phyloP scores from a whole-genome alignment of 2,329 filamentous ascomycete genomes.

The Colletotrichum endophyticum region DNA sequence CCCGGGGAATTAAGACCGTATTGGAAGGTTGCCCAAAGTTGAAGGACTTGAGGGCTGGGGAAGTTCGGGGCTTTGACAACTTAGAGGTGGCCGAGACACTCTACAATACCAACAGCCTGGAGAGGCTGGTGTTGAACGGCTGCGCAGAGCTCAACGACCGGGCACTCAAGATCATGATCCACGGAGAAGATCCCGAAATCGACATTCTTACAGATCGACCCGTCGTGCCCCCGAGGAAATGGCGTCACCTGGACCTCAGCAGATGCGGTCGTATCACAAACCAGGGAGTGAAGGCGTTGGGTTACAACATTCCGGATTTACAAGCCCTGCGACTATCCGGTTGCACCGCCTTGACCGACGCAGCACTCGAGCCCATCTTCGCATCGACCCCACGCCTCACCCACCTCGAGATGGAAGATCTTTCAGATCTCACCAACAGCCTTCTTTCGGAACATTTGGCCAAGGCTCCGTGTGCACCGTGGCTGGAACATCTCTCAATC shows the following conservation, averaged over 20 bases:
- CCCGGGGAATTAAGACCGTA: slow-evolving; percentile 74
- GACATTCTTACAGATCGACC: slow-evolving; percentile 81
- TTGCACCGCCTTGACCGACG: slow-evolving; percentile 76
- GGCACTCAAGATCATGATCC: slow-evolving; percentile 74
- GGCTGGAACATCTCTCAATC: slow-evolving; percentile 81
- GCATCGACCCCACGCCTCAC: slow-evolving; percentile 78
- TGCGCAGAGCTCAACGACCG: slow-evolving; percentile 81
- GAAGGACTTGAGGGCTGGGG: slow-evolving; percentile 80
- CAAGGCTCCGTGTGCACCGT: slow-evolving; percentile 73
- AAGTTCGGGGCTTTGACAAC: slow-evolving; percentile 81
- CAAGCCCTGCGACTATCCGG: slow-evolving; percentile 85
- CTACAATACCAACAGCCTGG: slow-evolving; percentile 81
- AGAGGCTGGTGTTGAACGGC: slow-evolving; percentile 81
- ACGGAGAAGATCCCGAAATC: slow-evolving; percentile 77
- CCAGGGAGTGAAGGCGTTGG: slow-evolving; percentile 71
- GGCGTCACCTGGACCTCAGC: slow-evolving; percentile 86
- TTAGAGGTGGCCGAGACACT: slow-evolving; percentile 73
- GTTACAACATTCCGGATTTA: slow-evolving; percentile 76
- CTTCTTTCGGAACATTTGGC: slow-evolving; percentile 76
- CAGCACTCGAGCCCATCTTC: slow-evolving; percentile 73
- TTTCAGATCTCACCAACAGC: slow-evolving; percentile 77
- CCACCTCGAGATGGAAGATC: slow-evolving; percentile 88
- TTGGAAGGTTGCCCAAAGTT: slow-evolving; percentile 75
- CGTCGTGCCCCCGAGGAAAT: slow-evolving; percentile 75
- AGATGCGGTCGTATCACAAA: slow-evolving; percentile 78